These are phyloP conservation scores for Eragrostis curvula DNA, from an alignment of 176 grass and related monocot species.

Conservation along the genomic window DNA sequence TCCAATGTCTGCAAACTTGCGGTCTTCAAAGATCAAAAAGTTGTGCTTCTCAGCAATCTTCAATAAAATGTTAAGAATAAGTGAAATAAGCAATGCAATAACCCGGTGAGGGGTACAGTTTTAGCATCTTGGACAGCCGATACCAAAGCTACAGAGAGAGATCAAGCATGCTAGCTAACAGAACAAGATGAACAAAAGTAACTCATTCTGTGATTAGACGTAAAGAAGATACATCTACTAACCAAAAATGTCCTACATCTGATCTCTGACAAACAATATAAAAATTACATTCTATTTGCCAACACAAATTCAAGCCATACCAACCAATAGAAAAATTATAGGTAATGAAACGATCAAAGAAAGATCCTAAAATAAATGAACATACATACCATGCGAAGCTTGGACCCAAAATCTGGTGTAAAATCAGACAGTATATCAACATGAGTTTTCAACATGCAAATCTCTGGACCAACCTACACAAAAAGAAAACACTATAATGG, in stretches of 20 bases:
- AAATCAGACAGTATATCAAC: slow-evolving; percentile 92
- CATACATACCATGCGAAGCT: slow-evolving; percentile 65
- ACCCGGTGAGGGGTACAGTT: background rate
- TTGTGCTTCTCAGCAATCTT: slow-evolving; percentile 92
- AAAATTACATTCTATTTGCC: slow-evolving; percentile 25
- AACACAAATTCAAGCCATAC: slow-evolving; percentile 63
- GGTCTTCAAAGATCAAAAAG: slow-evolving; percentile 92
- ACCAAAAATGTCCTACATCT: too few species aligned
- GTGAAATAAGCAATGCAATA: background rate
- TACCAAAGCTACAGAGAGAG: background rate
- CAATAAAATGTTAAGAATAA: slow-evolving; percentile 13
- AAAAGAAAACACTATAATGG: background rate
- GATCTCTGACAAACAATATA: too few species aligned
- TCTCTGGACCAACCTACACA: slow-evolving; percentile 75
- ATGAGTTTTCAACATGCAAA: slow-evolving; percentile 97
- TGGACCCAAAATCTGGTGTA: slow-evolving; percentile 68
- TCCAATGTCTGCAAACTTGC: slow-evolving; percentile 91
- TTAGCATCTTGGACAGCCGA: background rate
- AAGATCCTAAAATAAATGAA: background rate
- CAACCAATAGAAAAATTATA: slow-evolving; percentile 46
- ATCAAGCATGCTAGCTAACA: too few species aligned
- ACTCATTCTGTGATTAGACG: too few species aligned
- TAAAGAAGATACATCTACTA: too few species aligned
- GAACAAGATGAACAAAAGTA: too few species aligned
- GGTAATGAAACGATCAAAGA: background rate